These are phyloP conservation scores for Citrus mangshanensis DNA, from an alignment of 345 rosid genomes.

Conservation along the genomic window DNA sequence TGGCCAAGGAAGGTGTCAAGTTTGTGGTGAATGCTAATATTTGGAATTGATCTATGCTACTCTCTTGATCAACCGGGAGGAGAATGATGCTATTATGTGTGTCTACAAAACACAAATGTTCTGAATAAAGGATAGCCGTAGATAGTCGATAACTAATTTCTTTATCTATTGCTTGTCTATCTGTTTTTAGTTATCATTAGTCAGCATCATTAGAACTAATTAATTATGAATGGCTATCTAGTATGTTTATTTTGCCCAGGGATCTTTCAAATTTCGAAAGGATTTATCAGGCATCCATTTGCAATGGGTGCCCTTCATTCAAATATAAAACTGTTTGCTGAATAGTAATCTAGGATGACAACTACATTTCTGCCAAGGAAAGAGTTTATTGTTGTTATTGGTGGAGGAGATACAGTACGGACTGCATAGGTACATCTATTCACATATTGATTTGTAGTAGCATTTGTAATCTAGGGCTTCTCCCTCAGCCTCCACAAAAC, in stretches of 20 bases:
- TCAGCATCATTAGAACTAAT: neutral
- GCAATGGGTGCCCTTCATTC: slow-evolving; percentile 98
- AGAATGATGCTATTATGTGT: slow-evolving; percentile 78
- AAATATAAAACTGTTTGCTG: slow-evolving; percentile 92
- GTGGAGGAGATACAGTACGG: slow-evolving; percentile 99
- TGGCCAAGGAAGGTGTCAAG: slow-evolving; percentile 82
- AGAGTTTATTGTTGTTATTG: slow-evolving; percentile 93
- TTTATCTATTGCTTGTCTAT: neutral
- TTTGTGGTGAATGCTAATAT: slow-evolving; percentile 89
- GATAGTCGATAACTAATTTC: neutral
- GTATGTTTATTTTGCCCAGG: slow-evolving; percentile 45
- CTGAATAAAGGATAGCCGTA: neutral
- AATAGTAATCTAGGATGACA: slow-evolving; percentile 86
- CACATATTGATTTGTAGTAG: slow-evolving; percentile 69
- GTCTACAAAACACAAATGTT: no score
- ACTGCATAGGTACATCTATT: slow-evolving; percentile 95
- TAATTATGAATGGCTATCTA: neutral
- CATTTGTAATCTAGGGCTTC: slow-evolving; percentile 87
- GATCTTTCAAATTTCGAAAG: slow-evolving; percentile 97
- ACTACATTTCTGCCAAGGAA: slow-evolving; percentile 84
- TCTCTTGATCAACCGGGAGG: slow-evolving; percentile 69
- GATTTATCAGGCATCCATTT: slow-evolving; percentile 87
- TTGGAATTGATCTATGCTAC: slow-evolving; percentile 76
- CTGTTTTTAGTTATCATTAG: neutral
- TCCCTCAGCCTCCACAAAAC: slow-evolving; percentile 81